Base-by-base conservation (phyloP, 495 filamentous ascomycete genomes). In the Oidiodendron maius region DNA sequence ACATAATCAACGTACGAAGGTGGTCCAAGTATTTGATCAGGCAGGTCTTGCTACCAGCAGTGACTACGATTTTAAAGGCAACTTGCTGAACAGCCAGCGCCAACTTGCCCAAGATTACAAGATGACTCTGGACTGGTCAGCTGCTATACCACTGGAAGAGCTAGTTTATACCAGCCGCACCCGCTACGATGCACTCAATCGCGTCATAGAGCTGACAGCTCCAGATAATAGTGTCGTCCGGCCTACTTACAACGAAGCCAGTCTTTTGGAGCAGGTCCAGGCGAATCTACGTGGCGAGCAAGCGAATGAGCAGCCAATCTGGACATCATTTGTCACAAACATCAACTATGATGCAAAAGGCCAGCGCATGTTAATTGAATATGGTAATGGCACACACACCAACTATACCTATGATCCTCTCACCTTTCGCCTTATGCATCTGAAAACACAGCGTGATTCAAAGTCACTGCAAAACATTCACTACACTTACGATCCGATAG, bases 21-120 rank as follows among this genome's bases (percentile, higher is more conserved):
- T 59, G 1, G 2, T 38, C 4, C 10, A 32, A 21, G 13, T 26
- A 4, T 54, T 23, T 16, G 64, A 68, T 43, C 64, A 64, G 42
- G 41, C 60, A 1, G 62, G 61, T 0, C n/a, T 54, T 0, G 2
- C 13, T 0, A 47, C 21, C 0, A 47, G 23, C 21, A 23, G 5
- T 5, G 8, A 26, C 8, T 68, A 45, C 32, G 62, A 66, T 42
- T 63, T 64, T 47, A 58, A 62, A 39, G 57, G 56, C 0, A 63
- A 65, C 32, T 22, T 25, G 0, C 5, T 61, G 0, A 5, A 17
- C 6, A 12, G 4, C 0, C 9, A 24, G 1, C 28, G 20, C 2
- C 43, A 30, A 13, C 25, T 59, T 16, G 53, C 55, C 0, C 20
- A 2, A 2, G 41, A 64, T 9, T 65, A 63, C 30, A 58, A 52